Evolutionary conservation across 495 filamentous ascomycete species (phyloP), one percentile per base, ranked within the genome.

Genomic region (Aspergillus biplanus): DNA sequence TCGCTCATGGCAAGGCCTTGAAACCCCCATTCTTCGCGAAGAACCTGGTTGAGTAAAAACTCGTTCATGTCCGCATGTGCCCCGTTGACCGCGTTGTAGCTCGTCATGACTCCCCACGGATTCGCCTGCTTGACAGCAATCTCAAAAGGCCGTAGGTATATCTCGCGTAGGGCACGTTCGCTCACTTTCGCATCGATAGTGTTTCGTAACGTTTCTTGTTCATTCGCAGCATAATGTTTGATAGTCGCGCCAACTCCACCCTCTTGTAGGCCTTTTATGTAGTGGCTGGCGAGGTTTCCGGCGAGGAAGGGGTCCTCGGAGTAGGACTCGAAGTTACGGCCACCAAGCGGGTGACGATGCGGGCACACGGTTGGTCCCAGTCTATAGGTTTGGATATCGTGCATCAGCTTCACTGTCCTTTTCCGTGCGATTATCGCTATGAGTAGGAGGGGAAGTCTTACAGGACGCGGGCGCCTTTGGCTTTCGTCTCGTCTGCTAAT

Each of bases 71-170:
- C 84, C 13, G 84, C 85, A 66, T 88, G 87, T 6, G 76, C 73
- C 6, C 88, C 89, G 68, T 91, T 90, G 46, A 92, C 75, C 52
- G 84, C 81, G 61, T 90, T 90, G 67, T 91, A 92, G 47, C 82
- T 80, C 21, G 85, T 88, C 89, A 91, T 90, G 42, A 90, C 78
- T 6, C 83, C 83, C 56, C 78, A 79, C 1, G 87, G 87, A 44
- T 82, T 74, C 7, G 80, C 68, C 39, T 88, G 82, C 16, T 83
- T 73, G 35, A 89, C 76, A 12, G 84, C 87, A 61, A 90, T 78
- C 71, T 90, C 85, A 68, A 90, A 92, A 0, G 89, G 86, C 65
- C 85, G 72, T 6, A 87, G 75, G 65, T 92, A 90, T 18, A 91
- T 85, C 73, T 92, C 89, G n/a, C 88, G 82, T 64, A 91, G 69